phyloP scores from a whole-genome alignment of 2,329 filamentous ascomycete species.

The Botrytis elliptica region DNA sequence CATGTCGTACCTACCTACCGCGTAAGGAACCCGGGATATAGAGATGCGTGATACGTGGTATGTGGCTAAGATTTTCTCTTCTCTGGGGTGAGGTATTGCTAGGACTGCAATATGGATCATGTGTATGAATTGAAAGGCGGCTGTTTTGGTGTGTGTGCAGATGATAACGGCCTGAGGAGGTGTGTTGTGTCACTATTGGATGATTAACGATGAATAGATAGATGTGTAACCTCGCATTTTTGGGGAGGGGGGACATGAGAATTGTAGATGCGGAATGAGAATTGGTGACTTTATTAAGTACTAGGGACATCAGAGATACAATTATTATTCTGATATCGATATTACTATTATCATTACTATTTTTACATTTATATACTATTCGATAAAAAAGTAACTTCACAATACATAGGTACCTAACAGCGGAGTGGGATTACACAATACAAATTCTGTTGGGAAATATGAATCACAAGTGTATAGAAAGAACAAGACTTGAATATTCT shows the following conservation, averaged over 20 bases:
- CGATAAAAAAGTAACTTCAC: neutral
- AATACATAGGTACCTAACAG: neutral
- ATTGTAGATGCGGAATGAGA: neutral
- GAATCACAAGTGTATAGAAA: no score
- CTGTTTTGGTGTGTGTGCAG: neutral
- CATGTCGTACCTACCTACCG: neutral
- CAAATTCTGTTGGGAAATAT: fast-evolving
- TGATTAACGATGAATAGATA: neutral
- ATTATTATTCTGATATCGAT: neutral
- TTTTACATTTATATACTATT: neutral
- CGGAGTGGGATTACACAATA: neutral
- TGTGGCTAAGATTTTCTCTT: no score
- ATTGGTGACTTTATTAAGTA: neutral
- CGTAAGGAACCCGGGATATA: no score
- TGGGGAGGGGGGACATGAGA: neutral
- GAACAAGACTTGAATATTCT: no score
- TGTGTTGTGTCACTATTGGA: neutral
- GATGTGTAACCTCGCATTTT: neutral
- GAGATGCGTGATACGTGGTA: no score
- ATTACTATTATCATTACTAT: neutral
- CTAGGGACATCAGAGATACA: no score
- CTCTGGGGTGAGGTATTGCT: no score
- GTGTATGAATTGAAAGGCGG: neutral
- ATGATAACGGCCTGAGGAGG: no score
- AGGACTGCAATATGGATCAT: neutral